Percentiles rank a stretch among this genome's conserved stretches.
Conservation (phyloP, 2,329 filamentous ascomycete species). For the Pyrenochaeta sp. region DNA sequence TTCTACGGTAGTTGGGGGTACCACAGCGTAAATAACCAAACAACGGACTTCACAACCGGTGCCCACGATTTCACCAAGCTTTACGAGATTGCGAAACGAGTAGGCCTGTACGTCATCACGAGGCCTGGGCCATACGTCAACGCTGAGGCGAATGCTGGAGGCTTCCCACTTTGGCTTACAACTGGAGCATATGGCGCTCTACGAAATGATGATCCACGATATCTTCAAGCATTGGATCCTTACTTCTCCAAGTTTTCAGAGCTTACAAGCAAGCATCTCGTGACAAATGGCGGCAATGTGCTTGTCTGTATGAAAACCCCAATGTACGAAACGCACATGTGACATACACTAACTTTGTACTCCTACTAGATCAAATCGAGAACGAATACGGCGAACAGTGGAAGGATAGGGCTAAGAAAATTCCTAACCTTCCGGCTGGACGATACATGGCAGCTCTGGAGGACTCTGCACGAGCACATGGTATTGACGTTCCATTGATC, state of each 20-base stretch:
- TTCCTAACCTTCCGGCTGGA: conserved; percentile 59
- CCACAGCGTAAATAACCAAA: conserved; percentile 56
- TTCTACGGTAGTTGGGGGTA: conserved; percentile 61
- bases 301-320: conserved; percentile 50
- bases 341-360: too few species aligned
- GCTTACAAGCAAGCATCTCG: conserved; percentile 61
- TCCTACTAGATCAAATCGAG: conserved; percentile 59
- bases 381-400: conserved; percentile 62
- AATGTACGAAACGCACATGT: too few species aligned
- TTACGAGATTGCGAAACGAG: conserved; percentile 62
- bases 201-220: conserved; percentile 62
- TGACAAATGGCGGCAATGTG: conserved; percentile 67
- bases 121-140: conserved; percentile 71
- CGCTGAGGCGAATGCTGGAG: conserved; percentile 69
- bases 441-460: conserved; percentile 68
- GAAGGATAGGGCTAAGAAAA: conserved; percentile 47
- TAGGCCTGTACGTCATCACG: conserved; percentile 65
- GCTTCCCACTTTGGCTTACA: conserved; percentile 69
- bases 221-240: conserved; percentile 63
- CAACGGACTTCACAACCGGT: conserved; percentile 61
- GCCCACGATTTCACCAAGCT: conserved; percentile 63
- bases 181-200: conserved; percentile 66
- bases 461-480: conserved; percentile 61
- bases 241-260: conserved; percentile 62
- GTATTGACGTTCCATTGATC: conserved; percentile 66